Evolutionary conservation across 768 basidiomycete species (phyloP).

Genomic region (Termitomyces sp.): DNA sequence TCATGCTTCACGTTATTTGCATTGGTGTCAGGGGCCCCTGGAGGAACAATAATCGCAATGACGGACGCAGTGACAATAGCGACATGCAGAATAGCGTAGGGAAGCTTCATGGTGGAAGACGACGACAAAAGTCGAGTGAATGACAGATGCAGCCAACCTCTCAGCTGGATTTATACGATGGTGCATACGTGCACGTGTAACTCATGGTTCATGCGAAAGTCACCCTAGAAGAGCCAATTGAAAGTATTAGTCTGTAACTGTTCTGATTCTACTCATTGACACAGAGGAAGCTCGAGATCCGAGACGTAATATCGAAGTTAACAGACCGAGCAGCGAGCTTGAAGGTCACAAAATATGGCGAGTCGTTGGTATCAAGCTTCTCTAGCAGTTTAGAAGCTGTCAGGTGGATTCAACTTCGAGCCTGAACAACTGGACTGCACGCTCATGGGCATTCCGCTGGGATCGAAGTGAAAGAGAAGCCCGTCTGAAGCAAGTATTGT

Average conservation of each 20-base stretch:
- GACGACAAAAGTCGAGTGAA: not conserved
- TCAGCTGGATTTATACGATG: not conserved
- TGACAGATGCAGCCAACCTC: not conserved
- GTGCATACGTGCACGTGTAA: not conserved
- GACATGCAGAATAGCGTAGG: slow-evolving; percentile 1
- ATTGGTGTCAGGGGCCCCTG: slow-evolving; percentile 20
- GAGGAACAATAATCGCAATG: slow-evolving; percentile 13
- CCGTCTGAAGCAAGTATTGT: no score
- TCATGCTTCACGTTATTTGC: slow-evolving; percentile 22
- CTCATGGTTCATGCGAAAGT: not conserved
- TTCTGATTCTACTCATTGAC: not conserved
- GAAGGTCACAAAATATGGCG: no score
- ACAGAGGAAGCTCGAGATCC: not conserved
- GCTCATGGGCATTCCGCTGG: no score
- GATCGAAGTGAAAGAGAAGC: no score
- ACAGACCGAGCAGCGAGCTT: no score
- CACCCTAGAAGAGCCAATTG: not conserved
- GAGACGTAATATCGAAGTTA: not conserved
- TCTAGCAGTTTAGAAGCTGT: no score
- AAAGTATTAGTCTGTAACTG: not conserved
- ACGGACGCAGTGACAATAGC: slow-evolving; percentile 1
- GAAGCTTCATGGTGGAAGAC: slow-evolving; percentile 1
- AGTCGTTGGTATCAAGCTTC: no score
- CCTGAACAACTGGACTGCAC: no score
- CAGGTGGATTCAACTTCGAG: no score